phyloP scores from a whole-genome alignment of 176 grass and related monocot species.

The Ensete glaucum region DNA sequence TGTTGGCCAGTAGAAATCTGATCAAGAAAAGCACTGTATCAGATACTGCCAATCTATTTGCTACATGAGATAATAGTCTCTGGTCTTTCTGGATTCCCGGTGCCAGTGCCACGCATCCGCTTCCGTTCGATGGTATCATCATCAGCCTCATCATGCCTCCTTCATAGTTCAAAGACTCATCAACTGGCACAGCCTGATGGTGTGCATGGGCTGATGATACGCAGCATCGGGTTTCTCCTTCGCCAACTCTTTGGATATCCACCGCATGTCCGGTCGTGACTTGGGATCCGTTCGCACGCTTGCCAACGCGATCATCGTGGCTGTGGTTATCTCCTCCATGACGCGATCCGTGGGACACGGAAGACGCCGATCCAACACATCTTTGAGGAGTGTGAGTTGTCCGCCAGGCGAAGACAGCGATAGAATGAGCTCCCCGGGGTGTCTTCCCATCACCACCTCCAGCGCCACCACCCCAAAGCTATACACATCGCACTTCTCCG shows the following conservation, averaged over 20 bases:
- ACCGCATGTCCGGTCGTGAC: neutral
- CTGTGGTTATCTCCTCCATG: neutral
- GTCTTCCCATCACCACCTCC: neutral
- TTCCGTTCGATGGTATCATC: too few species aligned
- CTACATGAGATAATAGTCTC: too few species aligned
- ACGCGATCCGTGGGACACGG: neutral
- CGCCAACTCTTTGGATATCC: neutral
- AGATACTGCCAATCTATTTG: too few species aligned
- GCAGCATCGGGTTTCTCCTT: neutral
- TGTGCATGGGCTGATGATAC: neutral
- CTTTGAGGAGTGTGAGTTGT: neutral
- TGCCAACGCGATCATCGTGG: neutral
- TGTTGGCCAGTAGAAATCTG: too few species aligned
- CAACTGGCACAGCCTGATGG: neutral
- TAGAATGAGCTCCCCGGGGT: conserved; percentile 2
- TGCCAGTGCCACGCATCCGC: too few species aligned
- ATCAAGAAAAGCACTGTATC: too few species aligned
- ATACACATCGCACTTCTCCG: conserved; percentile 4
- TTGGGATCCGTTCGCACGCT: neutral
- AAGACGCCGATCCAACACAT: conserved; percentile 9
- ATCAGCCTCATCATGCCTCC: too few species aligned
- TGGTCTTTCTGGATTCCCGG: too few species aligned
- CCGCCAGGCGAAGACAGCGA: neutral
- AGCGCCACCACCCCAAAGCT: conserved; percentile 4
- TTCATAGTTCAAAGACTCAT: neutral